Evolutionary conservation across 192 early-diverging fungal species (phyloP).

Genomic region (Obelidium mucronatum): DNA sequence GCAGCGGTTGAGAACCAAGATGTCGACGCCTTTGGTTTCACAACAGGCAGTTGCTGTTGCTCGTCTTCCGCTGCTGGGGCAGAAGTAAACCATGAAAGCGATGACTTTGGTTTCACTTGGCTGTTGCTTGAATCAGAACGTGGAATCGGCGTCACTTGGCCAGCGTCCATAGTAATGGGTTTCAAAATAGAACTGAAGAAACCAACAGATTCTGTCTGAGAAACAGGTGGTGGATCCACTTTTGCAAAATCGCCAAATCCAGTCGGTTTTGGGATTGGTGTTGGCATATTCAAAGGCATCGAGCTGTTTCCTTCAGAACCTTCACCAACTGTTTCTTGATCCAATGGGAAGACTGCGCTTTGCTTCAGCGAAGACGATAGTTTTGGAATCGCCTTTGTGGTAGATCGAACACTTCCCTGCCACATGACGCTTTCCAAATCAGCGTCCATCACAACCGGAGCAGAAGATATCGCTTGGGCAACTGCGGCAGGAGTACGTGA

Average conservation of each 20-base stretch:
- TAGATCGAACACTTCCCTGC: conserved; percentile 15
- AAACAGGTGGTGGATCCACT: background rate
- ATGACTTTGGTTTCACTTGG: conserved; percentile 21
- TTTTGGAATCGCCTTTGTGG: background rate
- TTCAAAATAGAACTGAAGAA: conserved; percentile 23
- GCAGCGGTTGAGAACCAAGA: background rate
- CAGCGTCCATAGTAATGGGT: background rate
- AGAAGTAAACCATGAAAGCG: conserved; percentile 8
- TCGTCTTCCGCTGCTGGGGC: background rate
- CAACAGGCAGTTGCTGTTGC: background rate
- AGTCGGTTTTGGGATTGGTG: background rate
- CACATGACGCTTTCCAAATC: conserved; percentile 17
- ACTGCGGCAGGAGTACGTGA: background rate
- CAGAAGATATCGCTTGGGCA: background rate
- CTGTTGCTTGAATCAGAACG: background rate
- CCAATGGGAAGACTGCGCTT: background rate
- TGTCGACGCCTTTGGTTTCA: background rate
- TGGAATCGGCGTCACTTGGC: background rate
- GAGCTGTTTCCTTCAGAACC: background rate
- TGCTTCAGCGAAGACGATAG: background rate
- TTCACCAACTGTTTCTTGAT: background rate
- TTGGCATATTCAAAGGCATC: no score
- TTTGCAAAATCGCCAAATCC: conserved; percentile 36
- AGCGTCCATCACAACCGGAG: background rate
- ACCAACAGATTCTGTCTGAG: background rate